Evolutionary conservation across 192 early-diverging fungal species (phyloP).

Genomic region (Phycomyces nitens): DNA sequence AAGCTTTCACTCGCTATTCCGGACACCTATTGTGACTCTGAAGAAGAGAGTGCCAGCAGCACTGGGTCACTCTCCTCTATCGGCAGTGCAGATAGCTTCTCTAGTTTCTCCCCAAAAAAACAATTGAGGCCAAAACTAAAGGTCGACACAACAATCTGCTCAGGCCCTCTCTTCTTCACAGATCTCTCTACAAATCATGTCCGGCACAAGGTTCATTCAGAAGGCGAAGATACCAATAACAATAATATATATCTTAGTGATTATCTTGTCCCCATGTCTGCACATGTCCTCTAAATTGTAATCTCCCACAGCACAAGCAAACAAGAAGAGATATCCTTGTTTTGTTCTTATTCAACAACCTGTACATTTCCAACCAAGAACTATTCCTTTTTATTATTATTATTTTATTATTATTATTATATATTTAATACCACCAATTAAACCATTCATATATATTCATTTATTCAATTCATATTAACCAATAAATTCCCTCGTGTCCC

Average conservation of each 20-base stretch:
- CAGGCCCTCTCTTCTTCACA: conserved; percentile 22
- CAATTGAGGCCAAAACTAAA: conserved; percentile 21
- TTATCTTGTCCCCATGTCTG: conserved; percentile 16
- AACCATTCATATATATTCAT: no score
- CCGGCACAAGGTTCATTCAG: conserved; percentile 6
- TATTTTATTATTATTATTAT: no score
- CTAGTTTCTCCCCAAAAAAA: conserved; percentile 11
- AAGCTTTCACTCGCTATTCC: conserved; percentile 13
- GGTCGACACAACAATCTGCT: conserved; percentile 21
- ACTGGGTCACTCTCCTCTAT: conserved; percentile 1
- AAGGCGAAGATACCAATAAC: background rate
- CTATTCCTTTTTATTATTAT: no score
- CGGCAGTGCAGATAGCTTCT: background rate
- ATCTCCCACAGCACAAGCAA: no score
- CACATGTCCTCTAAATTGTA: background rate
- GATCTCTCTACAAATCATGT: conserved; percentile 26
- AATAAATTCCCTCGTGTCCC: no score
- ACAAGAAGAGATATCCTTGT: no score
- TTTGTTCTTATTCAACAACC: no score
- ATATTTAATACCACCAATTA: no score
- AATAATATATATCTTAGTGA: conserved; percentile 6
- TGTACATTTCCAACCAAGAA: no score
- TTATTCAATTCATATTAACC: no score
- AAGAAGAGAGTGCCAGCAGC: conserved; percentile 14
- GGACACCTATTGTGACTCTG: background rate